Evolutionary conservation across 441 rosid genomes (phyloP).

Genomic region (Jatropha podagrica): DNA sequence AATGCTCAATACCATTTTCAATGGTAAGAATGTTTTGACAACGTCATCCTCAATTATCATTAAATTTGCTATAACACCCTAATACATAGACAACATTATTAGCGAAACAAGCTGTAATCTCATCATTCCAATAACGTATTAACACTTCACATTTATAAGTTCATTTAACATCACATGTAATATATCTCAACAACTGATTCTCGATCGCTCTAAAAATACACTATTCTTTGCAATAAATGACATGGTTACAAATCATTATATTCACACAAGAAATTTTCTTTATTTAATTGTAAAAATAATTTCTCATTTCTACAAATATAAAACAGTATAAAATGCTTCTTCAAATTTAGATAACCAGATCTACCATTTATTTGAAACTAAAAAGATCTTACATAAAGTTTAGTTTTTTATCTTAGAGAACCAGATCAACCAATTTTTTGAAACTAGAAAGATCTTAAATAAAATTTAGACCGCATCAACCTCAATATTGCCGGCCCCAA

Average conservation of each 20-base stretch:
- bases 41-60: background rate
- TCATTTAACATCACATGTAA: background rate
- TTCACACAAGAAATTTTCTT: background rate
- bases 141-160: background rate
- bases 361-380: background rate
- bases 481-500: background rate
- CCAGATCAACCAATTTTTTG: background rate
- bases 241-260: background rate
- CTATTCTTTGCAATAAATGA: background rate
- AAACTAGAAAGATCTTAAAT: background rate
- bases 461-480: background rate
- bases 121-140: background rate
- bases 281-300: background rate
- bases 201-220: background rate
- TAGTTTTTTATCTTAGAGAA: background rate
- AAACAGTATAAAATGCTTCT: background rate
- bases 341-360: background rate
- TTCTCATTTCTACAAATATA: background rate
- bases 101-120: background rate
- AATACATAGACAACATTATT: background rate
- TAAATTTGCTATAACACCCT: background rate
- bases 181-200: background rate
- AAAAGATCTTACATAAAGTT: background rate
- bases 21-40: background rate
- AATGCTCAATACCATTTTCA: background rate